phyloP scores from a whole-genome alignment of 1,284 basidiomycete species.

The Naganishia liquefaciens region DNA sequence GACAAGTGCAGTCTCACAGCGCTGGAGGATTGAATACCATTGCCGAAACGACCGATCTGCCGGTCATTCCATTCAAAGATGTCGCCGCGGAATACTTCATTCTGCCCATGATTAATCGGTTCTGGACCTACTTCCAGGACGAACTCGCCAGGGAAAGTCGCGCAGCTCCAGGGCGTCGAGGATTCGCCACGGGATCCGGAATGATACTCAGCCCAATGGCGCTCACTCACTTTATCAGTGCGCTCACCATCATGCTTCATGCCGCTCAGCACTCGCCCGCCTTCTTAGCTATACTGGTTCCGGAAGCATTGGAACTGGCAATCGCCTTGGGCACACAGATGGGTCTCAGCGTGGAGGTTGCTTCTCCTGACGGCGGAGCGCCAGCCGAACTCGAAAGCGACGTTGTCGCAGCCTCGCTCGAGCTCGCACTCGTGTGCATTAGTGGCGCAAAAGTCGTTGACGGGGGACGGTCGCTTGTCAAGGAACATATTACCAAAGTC shows the following conservation, averaged over 20 bases:
- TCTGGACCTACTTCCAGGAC: slow-evolving; percentile 85
- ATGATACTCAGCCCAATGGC: slow-evolving; percentile 74
- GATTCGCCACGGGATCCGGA: slow-evolving; percentile 66
- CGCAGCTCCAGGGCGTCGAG: slow-evolving; percentile 55
- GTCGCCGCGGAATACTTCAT: slow-evolving; percentile 83
- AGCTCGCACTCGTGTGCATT: slow-evolving; percentile 72
- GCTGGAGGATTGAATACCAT: slow-evolving; percentile 38
- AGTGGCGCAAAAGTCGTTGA: slow-evolving; percentile 75
- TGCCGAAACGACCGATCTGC: slow-evolving; percentile 40
- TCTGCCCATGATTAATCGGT: slow-evolving; percentile 81
- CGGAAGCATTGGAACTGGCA: slow-evolving; percentile 77
- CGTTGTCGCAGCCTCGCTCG: slow-evolving; percentile 71
- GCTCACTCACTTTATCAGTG: slow-evolving; percentile 71
- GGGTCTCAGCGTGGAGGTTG: background rate
- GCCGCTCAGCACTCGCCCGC: slow-evolving; percentile 73
- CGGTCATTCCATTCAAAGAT: slow-evolving; percentile 61
- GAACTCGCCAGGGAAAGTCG: slow-evolving; percentile 71
- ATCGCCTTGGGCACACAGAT: slow-evolving; percentile 72
- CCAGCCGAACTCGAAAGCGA: slow-evolving; percentile 57
- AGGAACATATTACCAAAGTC: slow-evolving; percentile 71
- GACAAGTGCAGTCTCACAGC: slow-evolving; percentile 34
- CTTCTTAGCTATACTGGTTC: slow-evolving; percentile 76
- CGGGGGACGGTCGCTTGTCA: slow-evolving; percentile 69
- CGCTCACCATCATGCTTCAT: slow-evolving; percentile 77
- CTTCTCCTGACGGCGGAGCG: background rate